Conservation (phyloP, 2,329 filamentous ascomycete genomes). For the Sporothrix curviconia region DNA sequence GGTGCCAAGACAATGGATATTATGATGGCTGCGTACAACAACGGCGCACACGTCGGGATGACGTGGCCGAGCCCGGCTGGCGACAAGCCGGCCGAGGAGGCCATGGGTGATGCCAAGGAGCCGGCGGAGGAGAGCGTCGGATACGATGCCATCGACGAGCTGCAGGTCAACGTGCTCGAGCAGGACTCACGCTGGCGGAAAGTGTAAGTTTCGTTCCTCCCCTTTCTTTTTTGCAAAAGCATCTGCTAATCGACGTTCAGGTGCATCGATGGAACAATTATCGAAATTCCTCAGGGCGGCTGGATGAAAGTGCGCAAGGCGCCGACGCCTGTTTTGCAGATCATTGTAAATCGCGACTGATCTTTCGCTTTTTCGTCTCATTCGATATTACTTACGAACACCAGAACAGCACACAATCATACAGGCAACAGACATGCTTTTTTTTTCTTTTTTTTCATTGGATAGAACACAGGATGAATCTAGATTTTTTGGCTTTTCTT, state of each 20-base stretch:
- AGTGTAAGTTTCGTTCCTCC: conserved; percentile 35
- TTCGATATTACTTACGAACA: too few species aligned
- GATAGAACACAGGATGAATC: background rate
- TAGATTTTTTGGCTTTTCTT: background rate
- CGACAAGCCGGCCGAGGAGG: conserved; percentile 39
- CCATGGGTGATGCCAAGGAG: conserved; percentile 40
- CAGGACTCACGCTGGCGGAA: conserved; percentile 70
- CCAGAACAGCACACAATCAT: too few species aligned
- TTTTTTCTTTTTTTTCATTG: too few species aligned
- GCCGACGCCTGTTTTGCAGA: conserved; percentile 32
- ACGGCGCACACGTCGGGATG: conserved; percentile 49
- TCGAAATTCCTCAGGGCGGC: conserved; percentile 63
- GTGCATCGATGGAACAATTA: conserved; percentile 90
- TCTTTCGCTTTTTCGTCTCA: background rate
- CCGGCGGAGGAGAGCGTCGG: conserved; percentile 50
- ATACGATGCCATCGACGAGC: conserved; percentile 63
- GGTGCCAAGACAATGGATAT: conserved; percentile 66
- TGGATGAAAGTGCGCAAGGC: conserved; percentile 60
- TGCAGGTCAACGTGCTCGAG: conserved; percentile 62
- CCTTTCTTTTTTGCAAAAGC: too few species aligned
- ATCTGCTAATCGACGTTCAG: conserved; percentile 8
- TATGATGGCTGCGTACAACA: conserved; percentile 60
- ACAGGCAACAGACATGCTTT: background rate
- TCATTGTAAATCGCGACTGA: conserved; percentile 35
- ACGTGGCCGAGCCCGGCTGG: conserved; percentile 38